Percentiles rank a stretch among this genome's conserved stretches.
phyloP scores from a whole-genome alignment of 139 green algal species.

The Volvox africanus region DNA sequence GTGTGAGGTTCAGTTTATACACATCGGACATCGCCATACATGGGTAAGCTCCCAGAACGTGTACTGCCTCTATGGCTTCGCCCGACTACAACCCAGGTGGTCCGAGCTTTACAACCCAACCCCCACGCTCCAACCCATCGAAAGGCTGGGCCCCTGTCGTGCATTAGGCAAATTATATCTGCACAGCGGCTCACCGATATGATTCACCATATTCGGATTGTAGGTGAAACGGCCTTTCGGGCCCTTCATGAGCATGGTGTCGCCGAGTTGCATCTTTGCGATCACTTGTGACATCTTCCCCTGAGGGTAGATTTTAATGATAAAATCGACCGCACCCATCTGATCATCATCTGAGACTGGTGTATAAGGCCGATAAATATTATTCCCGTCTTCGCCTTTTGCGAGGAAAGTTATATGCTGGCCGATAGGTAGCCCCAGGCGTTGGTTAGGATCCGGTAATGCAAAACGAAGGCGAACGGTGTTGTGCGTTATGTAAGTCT shows the following conservation, averaged over 20 bases:
- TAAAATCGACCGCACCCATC: constrained; percentile 83
- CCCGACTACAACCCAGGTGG: too few relatives aligned
- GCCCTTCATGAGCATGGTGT: constrained; percentile 89
- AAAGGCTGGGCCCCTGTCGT: too few relatives aligned
- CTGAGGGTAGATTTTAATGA: constrained; percentile 91
- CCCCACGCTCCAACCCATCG: too few relatives aligned
- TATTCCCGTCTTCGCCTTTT: constrained; percentile 65
- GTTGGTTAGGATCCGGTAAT: constrained; percentile 72
- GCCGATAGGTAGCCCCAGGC: constrained; percentile 86
- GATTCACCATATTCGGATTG: constrained; percentile 75
- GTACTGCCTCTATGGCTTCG: too few relatives aligned
- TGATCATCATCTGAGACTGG: constrained; percentile 75
- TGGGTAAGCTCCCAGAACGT: too few relatives aligned
- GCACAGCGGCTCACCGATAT: constrained; percentile 66
- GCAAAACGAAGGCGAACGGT: constrained; percentile 77
- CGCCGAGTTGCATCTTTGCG: constrained; percentile 80
- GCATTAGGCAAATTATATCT: too few relatives aligned
- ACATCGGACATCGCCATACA: too few relatives aligned
- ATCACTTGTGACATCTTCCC: constrained; percentile 93
- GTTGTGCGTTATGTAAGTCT: constrained; percentile 77
- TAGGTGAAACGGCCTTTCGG: constrained; percentile 90
- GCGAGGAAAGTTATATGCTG: constrained; percentile 88
- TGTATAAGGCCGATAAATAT: constrained; percentile 86
- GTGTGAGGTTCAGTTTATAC: too few relatives aligned
- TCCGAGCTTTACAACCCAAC: too few relatives aligned